Evolutionary conservation across 2,329 filamentous ascomycete species (phyloP).

Genomic region (Exutisphaerella laricina): DNA sequence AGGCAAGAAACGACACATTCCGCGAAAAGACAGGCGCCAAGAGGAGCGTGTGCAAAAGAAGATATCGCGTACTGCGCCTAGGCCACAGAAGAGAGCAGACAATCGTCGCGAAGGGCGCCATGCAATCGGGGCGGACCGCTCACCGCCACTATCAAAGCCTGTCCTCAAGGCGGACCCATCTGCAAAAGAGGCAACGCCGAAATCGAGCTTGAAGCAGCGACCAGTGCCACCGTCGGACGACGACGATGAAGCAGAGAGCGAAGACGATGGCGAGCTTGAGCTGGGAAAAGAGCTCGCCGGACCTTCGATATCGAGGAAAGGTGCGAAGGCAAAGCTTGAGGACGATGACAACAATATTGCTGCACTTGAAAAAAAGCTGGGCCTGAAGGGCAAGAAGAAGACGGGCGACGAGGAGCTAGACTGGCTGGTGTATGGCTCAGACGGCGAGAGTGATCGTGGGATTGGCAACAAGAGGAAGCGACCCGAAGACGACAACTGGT

Average conservation of each 20-base stretch:
- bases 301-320: conserved; percentile 11
- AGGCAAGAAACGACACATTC: conserved; percentile 16
- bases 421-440: conserved; percentile 61
- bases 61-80: conserved; percentile 22
- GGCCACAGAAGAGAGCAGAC: not conserved
- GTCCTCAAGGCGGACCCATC: not conserved
- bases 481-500: conserved; percentile 56
- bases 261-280: conserved; percentile 12
- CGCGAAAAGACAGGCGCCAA: conserved; percentile 51
- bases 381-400: conserved; percentile 65
- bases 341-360: conserved; percentile 87
- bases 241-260: conserved; percentile 7
- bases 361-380: conserved; percentile 78
- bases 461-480: conserved; percentile 50
- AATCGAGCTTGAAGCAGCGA: conserved; percentile 10
- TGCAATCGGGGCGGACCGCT: not conserved
- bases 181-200: conserved; percentile 3
- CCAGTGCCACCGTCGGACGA: conserved; percentile 5
- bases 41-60: conserved; percentile 60
- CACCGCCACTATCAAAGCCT: conserved; percentile 4
- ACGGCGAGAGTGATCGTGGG: conserved; percentile 40
- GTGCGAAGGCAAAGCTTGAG: conserved; percentile 52
- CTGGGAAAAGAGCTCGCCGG: conserved; percentile 5
- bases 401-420: conserved; percentile 80
- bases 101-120: not conserved